Evolutionary conservation across 2,329 filamentous ascomycete genomes (phyloP), one percentile per base, ranked within the genome.

Genomic region (Gnomoniopsis sp.): DNA sequence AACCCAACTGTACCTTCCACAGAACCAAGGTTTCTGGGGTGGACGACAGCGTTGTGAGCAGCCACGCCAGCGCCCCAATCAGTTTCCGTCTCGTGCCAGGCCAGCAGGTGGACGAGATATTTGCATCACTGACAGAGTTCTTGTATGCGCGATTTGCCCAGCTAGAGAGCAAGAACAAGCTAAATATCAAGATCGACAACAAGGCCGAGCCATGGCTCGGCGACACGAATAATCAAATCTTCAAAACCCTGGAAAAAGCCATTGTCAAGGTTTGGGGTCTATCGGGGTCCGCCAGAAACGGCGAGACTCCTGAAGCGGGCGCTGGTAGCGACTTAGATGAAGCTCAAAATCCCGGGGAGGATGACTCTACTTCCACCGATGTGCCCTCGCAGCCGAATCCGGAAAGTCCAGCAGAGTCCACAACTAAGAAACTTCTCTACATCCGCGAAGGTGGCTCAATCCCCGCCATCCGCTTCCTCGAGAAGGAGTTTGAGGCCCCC

Each of bases 381-480:
- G 43, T 12, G 14, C 38, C 33, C 7, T 15, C 21, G 11, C 30
- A 49, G 3, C 36, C 53, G 1, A 41, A 33, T 30, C 11, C 43
- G 14, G 44, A 22, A 26, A 14, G 6, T 8, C 8, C 22, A 1
- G 22, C 23, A 14, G 34, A 15, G 10, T 41, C 36, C 30, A 14
- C 57, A 41, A 72, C 76, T 3, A 73, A 77, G 8, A 89, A 87
- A 66, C 93, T 93, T 0, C 79, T 99, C 3, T 98, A 96, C 71
- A 99, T 99, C 65, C 85, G 95, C 11, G 95, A 99, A 74, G 95
- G 95, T 14, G 95, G 95, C 6, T 96, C 90, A 0, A 99, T 99
- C 65, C 95, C 95, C 0, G 91, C 91, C 0, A 98, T 98, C 58
- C 80, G 95, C 6, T 98, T 98, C 69, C 71, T 98, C 41, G 93